These are phyloP conservation scores for Boletus reticulatus DNA, from an alignment of 768 basidiomycete genomes.

Conservation along the genomic window DNA sequence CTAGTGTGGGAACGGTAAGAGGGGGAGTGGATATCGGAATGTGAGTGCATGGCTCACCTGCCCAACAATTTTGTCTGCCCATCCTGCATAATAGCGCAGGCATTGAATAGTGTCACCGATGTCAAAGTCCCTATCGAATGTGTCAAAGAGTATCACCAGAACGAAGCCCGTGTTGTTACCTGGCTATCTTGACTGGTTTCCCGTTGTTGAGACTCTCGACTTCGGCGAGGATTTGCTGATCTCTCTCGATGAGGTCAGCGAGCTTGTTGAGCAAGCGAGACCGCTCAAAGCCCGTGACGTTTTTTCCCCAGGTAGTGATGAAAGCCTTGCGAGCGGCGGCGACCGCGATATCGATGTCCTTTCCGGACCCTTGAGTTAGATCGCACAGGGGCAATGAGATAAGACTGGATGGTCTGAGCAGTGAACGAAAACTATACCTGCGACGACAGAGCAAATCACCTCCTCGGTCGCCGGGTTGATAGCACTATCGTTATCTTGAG, in stretches of 20 bases:
- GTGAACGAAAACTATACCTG: constrained; percentile 39
- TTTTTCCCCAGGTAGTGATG: constrained; percentile 86
- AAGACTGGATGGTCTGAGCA: not conserved
- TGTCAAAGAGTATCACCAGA: constrained; percentile 12
- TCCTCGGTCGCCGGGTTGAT: constrained; percentile 84
- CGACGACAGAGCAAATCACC: constrained; percentile 62
- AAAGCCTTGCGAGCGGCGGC: constrained; percentile 81
- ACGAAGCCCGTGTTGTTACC: constrained; percentile 39
- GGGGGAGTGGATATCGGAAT: not conserved
- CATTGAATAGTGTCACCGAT: constrained; percentile 77
- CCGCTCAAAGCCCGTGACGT: constrained; percentile 80
- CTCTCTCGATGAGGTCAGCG: constrained; percentile 86
- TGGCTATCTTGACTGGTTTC: constrained; percentile 71
- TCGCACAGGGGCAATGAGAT: constrained; percentile 1
- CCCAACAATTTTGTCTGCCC: constrained; percentile 92
- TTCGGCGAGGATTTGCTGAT: constrained; percentile 78
- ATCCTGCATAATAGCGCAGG: constrained; percentile 90
- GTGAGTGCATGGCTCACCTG: constrained; percentile 47
- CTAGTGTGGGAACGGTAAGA: constrained; percentile 33
- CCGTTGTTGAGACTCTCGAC: constrained; percentile 89
- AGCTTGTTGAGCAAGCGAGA: constrained; percentile 80
- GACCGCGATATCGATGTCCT: constrained; percentile 83
- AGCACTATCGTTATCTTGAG: constrained; percentile 42
- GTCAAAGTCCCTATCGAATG: constrained; percentile 62
- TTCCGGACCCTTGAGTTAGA: constrained; percentile 50